Conservation (phyloP, 768 basidiomycete genomes). For the Lanmaoa rubissima region DNA sequence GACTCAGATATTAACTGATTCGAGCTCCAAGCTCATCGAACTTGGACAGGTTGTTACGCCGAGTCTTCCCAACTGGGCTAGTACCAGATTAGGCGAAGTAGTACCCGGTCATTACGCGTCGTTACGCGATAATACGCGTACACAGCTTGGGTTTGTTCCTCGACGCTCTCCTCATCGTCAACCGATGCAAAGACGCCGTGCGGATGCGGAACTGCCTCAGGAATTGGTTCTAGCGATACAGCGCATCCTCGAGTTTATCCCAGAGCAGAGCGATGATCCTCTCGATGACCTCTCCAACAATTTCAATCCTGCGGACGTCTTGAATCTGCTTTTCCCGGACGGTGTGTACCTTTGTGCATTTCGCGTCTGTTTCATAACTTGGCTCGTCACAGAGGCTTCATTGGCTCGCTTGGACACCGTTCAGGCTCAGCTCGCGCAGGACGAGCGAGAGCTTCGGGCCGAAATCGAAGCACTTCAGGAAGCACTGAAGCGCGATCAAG, state of each 20-base stretch:
- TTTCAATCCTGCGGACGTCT: constrained; percentile 54
- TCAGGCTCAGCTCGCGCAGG: constrained; percentile 63
- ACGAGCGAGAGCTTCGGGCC: constrained; percentile 64
- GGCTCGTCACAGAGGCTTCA: constrained; percentile 58
- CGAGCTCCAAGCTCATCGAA: not conserved
- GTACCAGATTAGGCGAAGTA: not conserved
- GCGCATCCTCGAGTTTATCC: constrained; percentile 58
- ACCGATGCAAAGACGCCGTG: constrained; percentile 22
- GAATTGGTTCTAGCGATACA: constrained; percentile 71
- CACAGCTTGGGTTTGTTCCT: not conserved
- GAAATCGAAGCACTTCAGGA: constrained; percentile 70
- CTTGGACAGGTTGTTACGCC: not conserved
- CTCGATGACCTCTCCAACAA: constrained; percentile 56
- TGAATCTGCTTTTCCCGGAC: constrained; percentile 71
- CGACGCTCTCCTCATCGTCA: not conserved
- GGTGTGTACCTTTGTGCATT: constrained; percentile 45
- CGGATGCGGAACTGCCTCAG: constrained; percentile 53
- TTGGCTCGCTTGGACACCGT: constrained; percentile 70
- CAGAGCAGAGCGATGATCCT: constrained; percentile 46
- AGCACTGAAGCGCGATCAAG: constrained; percentile 73
- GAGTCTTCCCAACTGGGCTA: constrained; percentile 14
- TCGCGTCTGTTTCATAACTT: not conserved
- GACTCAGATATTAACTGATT: not conserved
- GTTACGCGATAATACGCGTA: not conserved
- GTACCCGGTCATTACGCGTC: not conserved